Percentiles rank a stretch among this genome's conserved stretches.
phyloP scores from a whole-genome alignment of 495 filamentous ascomycete species.

The Penicillium arizonense region DNA sequence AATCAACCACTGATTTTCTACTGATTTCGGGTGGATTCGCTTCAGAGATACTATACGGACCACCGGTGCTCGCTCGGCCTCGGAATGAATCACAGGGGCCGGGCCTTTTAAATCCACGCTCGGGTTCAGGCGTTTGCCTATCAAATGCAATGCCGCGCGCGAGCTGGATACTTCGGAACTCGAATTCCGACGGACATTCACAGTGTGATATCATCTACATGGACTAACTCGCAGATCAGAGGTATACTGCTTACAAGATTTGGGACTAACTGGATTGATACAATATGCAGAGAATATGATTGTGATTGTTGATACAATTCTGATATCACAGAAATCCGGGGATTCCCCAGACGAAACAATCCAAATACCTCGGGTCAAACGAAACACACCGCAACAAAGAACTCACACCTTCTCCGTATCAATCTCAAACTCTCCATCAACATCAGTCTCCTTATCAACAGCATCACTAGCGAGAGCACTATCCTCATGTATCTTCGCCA shows the following conservation, averaged over 20 bases:
- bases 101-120: not conserved
- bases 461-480: not conserved
- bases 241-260: no score
- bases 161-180: slow-evolving; percentile 22
- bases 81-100: not conserved
- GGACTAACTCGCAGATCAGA: no score
- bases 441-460: not conserved
- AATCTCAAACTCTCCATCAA: not conserved
- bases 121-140: slow-evolving; percentile 3
- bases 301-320: no score
- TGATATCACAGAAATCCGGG: no score
- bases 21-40: not conserved
- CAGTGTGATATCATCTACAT: not conserved
- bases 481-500: not conserved
- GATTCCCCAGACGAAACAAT: no score
- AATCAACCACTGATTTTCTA: not conserved
- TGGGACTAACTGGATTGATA: no score
- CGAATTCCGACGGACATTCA: slow-evolving; percentile 9
- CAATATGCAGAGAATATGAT: no score
- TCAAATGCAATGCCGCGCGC: slow-evolving; percentile 28
- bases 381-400: not conserved
- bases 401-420: not conserved
- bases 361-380: no score
- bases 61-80: slow-evolving; percentile 1
- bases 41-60: slow-evolving; percentile 2